Evolutionary conservation across 176 grass and related monocot genomes (phyloP), one percentile per base, ranked within the genome.

Genomic region (Musa troglodytarum): DNA sequence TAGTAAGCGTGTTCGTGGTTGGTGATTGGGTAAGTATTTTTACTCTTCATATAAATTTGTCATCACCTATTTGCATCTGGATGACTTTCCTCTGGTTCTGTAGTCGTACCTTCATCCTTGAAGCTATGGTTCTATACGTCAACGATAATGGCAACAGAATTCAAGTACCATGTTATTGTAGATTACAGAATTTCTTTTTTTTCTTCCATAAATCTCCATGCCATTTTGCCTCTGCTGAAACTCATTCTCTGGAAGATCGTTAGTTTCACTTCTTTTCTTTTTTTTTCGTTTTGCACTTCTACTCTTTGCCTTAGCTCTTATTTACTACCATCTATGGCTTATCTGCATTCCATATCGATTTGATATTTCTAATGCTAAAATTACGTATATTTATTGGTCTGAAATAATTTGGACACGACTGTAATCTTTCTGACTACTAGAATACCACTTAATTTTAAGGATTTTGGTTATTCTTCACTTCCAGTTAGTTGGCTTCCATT

Each of bases 21-120:
- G 93, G 93, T 78, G 93, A 96, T 54, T 92, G 87, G 93, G 93
- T 96, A 96, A 87, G 81, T n/a, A 80, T 63, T 49, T 71, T 49
- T n/a, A 74, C 61, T 21, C 58, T 66, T 73, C 28, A 9, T 14
- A 25, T 17, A 8, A 13, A 56, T 8, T 55, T 55, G 1, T 29
- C 6, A 74, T 26, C 1, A 14, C 21, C 9, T 74, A 56, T 26
- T 29, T 54, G 52, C 52, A 16, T 26, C 14, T 71, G 9, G 8
- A 74, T 54, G 14, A 51, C 17, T 21, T 20, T 21, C 11, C 26
- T 65, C 20, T 65, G 11, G 23, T 65, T 65, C 57, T 7, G n/a
- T 61, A 61, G n/a, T 21, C 6, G 57, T 65, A 65, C 23, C 21
- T 26, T 21, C 17, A 49, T 70, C 2, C 17, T 50, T 70, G 9